Evolutionary conservation across 2,329 filamentous ascomycete genomes (phyloP).

Genomic region (Dothideomycetidae sp.): DNA sequence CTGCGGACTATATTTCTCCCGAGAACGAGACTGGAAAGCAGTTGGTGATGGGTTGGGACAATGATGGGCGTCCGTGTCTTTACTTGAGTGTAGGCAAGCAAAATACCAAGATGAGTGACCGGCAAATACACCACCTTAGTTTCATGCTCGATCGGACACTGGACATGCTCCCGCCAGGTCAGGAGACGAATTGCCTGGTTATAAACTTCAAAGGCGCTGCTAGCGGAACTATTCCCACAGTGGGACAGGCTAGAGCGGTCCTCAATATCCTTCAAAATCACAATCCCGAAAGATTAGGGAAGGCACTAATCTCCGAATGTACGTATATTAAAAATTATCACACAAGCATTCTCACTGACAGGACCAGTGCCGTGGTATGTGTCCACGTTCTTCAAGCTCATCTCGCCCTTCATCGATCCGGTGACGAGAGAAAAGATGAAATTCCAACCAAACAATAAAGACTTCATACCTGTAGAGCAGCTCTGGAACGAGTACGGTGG

Average conservation of each 20-base stretch:
- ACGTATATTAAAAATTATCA: conserved; percentile 21
- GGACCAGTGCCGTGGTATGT: conserved; percentile 72
- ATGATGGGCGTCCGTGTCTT: conserved; percentile 68
- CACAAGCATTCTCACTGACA: neutral
- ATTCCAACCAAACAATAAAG: conserved; percentile 83
- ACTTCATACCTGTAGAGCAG: conserved; percentile 69
- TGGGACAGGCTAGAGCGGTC: conserved; percentile 68
- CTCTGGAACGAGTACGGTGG: conserved; percentile 69
- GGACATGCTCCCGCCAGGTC: conserved; percentile 72
- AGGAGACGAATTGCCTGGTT: conserved; percentile 73
- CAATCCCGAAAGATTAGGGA: conserved; percentile 83
- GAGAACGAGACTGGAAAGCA: conserved; percentile 98
- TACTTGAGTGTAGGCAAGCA: conserved; percentile 83
- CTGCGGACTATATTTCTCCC: conserved; percentile 72
- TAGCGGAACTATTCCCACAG: conserved; percentile 58
- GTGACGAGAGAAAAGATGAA: conserved; percentile 88
- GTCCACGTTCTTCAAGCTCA: conserved; percentile 87
- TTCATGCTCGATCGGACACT: conserved; percentile 89
- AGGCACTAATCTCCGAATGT: conserved; percentile 82
- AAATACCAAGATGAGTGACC: conserved; percentile 75
- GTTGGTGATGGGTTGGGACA: conserved; percentile 76
- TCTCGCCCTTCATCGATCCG: conserved; percentile 93
- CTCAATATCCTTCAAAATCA: conserved; percentile 85
- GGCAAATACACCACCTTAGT: conserved; percentile 85
- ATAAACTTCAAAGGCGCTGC: conserved; percentile 83